Conservation (phyloP, 2,329 filamentous ascomycete species). For the Aureobasidium uvarum region DNA sequence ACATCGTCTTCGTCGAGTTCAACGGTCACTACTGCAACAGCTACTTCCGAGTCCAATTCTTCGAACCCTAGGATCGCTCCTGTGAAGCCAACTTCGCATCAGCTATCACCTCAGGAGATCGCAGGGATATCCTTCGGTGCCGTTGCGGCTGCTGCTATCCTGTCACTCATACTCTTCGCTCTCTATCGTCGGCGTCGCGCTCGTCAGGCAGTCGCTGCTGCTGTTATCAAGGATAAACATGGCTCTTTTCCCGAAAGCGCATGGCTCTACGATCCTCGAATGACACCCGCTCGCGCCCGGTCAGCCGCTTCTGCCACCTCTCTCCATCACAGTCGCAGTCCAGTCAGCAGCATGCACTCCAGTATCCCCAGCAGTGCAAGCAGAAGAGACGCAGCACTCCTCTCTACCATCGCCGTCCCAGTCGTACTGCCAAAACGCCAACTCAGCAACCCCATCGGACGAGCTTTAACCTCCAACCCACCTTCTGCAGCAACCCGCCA, state of each 20-base stretch:
- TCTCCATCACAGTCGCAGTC: background rate
- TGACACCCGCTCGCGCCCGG: background rate
- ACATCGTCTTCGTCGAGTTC: background rate
- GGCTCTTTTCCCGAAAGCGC: constrained; percentile 14
- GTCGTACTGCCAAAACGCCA: background rate
- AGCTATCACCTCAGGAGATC: constrained; percentile 9
- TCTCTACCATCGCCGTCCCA: background rate
- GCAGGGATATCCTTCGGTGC: constrained; percentile 13
- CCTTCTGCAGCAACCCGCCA: background rate
- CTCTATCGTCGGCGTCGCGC: constrained; percentile 15
- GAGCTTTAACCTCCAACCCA: constrained; percentile 6
- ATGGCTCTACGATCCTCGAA: constrained; percentile 21
- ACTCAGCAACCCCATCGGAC: background rate
- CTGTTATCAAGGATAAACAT: background rate
- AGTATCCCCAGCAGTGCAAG: background rate
- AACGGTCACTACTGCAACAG: background rate
- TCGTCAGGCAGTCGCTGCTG: background rate
- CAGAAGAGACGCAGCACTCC: background rate
- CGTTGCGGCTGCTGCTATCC: background rate
- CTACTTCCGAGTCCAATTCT: background rate
- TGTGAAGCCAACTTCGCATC: background rate
- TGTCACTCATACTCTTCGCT: constrained; percentile 5
- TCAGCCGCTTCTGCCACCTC: background rate
- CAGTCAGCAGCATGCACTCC: constrained; percentile 6
- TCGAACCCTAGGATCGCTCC: background rate